Base-by-base conservation (phyloP, 1,284 basidiomycete species). In the Boletus austroedulis region DNA sequence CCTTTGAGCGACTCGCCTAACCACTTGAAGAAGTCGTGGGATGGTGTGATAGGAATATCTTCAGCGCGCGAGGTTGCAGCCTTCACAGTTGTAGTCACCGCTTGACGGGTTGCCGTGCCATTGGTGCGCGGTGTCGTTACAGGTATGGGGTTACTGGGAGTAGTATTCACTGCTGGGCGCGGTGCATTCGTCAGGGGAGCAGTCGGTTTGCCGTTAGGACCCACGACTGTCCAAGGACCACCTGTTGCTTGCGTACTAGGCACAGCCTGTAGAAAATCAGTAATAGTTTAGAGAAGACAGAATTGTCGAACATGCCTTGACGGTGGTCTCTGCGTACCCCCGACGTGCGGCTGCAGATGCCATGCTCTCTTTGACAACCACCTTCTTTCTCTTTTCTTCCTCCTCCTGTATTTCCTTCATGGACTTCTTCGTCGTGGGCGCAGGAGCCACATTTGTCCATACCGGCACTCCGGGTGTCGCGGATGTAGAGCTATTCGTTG, bases 361-460 rank as follows among this genome's bases (percentile, higher is more conserved):
- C 53, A 78, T 77, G 49, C 81, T 82, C 61, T 90, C 87, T 66
- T 87, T 89, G 17, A 79, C 76, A 1, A 77, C 80, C 55, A 78
- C 71, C 70, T 86, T 89, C 80, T 93, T 94, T 63, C 88, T 81
- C 63, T 78, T 83, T 76, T 97, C 90, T 73, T 99, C 96, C 68
- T 99, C 96, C 73, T 98, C 95, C 73, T 98, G 94, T 49, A 99
- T 99, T 77, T 99, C 95, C 79, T 95, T 97, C 86, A 99, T 90
- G 3, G 92, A 92, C 82, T 95, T 98, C 78, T 95, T 96, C 9
- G 85, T 77, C 4, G 78, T 74, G 6, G 77, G 69, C 7, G 78
- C 62, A 64, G 87, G 84, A 1, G 75, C 71, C 15, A 83, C 71
- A 53, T 79, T 84, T 11, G 87, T 88, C 89, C 90, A 92, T 26